Base-by-base conservation (phyloP, 495 filamentous ascomycete genomes). In the Lasiosphaeris hirsuta region DNA sequence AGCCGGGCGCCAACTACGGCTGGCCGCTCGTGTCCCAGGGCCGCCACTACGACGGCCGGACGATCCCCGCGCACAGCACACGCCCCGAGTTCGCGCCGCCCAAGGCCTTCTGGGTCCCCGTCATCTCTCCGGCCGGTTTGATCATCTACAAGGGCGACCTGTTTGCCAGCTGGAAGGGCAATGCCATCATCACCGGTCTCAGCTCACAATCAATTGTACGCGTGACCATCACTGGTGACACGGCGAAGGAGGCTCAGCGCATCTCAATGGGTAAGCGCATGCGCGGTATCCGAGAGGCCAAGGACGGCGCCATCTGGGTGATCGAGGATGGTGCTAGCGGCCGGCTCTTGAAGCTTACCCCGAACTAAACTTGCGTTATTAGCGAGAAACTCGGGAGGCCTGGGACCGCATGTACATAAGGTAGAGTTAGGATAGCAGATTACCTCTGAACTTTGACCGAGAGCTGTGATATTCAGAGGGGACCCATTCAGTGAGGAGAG, bases 81-180 rank as follows among this genome's bases (percentile, higher is more conserved):
- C 66, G 69, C 55, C 64, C 69, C 33, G 69, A 72, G 17, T 63
- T 72, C 54, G 53, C 33, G 18, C 42, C 69, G 46, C 69, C 69
- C 47, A 72, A 72, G 56, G 69, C 67, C 41, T 72, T 63, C 61
- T 72, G 69, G 69, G 63, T 65, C 61, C 69, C 69, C 47, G 69
- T 72, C 51, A 72, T 72, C 57, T 69, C 67, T 19, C 69, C 69
- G 34, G 61, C 61, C 54, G 61, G 64, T 59, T 43, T 72, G 57
- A 63, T 72, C 56, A 72, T 72, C 54, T 72, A 72, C 67, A 72
- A 72, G 64, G 69, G 69, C 48, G 41, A 61, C 52, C 57, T 72
- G 59, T 72, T 72, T 53, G 42, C 58, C 57, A 63, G 47, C 60
- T 72, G 66, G 66, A 72, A 61, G 61, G 69, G 69, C 55, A 72